A percentile compares a stretch with the other conserved stretches of the same genome.
phyloP scores from a whole-genome alignment of 1,139 yeast genomes.

The Suhomyces kunorum region DNA sequence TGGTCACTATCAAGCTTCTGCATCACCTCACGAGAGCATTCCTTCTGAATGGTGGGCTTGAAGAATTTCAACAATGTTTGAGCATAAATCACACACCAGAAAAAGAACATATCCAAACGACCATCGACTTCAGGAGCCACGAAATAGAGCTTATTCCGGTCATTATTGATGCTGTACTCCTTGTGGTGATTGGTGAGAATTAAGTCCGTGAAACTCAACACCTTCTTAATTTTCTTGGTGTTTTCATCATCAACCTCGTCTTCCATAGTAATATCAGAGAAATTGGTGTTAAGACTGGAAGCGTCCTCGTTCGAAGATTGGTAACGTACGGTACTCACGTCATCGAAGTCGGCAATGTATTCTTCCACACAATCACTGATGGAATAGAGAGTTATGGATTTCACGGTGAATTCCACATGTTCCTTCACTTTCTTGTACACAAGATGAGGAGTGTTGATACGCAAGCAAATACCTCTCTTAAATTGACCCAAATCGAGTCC shows the following conservation, averaged over 20 bases:
- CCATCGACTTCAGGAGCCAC: conserved; percentile 42
- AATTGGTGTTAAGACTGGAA: conserved; percentile 36
- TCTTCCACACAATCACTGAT: conserved; percentile 43
- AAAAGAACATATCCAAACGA: conserved; percentile 42
- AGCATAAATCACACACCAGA: conserved; percentile 49
- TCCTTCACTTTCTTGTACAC: conserved; percentile 28
- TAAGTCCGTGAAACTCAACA: conserved; percentile 33
- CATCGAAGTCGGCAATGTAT: conserved; percentile 39
- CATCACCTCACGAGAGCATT: conserved; percentile 32
- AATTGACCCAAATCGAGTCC: conserved; percentile 40
- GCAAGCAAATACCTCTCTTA: conserved; percentile 42
- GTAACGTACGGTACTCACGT: conserved; percentile 19
- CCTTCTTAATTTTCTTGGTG: conserved; percentile 35
- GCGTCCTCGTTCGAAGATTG: conserved; percentile 32
- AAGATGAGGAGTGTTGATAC: conserved; percentile 25
- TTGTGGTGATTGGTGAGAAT: conserved; percentile 24
- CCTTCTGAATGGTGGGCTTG: conserved; percentile 36
- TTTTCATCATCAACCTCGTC: conserved; percentile 19
- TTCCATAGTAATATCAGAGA: conserved; percentile 19
- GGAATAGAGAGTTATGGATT: conserved; percentile 35
- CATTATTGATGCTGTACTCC: conserved; percentile 24
- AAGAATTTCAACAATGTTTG: conserved; percentile 36
- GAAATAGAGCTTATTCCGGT: conserved; percentile 31
- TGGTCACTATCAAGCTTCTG: conserved; percentile 24
- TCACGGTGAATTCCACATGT: conserved; percentile 22